Evolutionary conservation across 2,329 filamentous ascomycete species (phyloP).

Genomic region (Calonectria honghensis): DNA sequence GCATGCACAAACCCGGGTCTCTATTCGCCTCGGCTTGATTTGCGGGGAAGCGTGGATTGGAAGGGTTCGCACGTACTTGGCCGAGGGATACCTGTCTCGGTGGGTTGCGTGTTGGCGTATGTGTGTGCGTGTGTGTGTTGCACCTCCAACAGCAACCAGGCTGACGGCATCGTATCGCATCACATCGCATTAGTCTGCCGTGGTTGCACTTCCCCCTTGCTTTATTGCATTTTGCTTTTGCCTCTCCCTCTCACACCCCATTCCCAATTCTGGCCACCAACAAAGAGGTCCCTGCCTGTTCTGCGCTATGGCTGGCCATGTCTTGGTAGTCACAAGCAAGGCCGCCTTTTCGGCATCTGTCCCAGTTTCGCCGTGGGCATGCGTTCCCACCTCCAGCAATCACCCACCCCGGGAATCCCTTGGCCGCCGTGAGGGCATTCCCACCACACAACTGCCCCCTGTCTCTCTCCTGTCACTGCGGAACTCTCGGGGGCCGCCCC

Average conservation of each 20-base stretch:
- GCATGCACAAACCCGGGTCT: background rate
- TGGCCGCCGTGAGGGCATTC: background rate
- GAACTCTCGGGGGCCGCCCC: background rate
- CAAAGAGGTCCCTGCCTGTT: background rate
- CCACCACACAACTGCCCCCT: background rate
- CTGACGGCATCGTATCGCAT: background rate
- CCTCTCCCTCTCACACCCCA: background rate
- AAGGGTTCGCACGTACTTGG: background rate
- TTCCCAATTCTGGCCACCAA: background rate
- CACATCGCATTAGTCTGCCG: background rate
- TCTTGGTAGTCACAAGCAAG: background rate
- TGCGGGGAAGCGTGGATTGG: background rate
- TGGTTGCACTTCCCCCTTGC: background rate
- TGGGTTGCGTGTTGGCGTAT: background rate
- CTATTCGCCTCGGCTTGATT: conserved; percentile 23
- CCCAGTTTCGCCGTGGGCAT: background rate
- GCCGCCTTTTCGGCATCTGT: background rate
- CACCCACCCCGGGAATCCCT: background rate
- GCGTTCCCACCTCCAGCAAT: background rate
- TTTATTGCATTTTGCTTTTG: background rate
- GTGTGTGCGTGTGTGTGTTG: no score
- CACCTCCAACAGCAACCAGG: background rate
- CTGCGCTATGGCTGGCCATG: background rate
- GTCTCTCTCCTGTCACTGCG: background rate
- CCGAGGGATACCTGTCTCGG: background rate